Percentiles rank a stretch among this genome's conserved stretches.
phyloP scores from a whole-genome alignment of 2,329 filamentous ascomycete genomes.

The Mariannaea elegans region DNA sequence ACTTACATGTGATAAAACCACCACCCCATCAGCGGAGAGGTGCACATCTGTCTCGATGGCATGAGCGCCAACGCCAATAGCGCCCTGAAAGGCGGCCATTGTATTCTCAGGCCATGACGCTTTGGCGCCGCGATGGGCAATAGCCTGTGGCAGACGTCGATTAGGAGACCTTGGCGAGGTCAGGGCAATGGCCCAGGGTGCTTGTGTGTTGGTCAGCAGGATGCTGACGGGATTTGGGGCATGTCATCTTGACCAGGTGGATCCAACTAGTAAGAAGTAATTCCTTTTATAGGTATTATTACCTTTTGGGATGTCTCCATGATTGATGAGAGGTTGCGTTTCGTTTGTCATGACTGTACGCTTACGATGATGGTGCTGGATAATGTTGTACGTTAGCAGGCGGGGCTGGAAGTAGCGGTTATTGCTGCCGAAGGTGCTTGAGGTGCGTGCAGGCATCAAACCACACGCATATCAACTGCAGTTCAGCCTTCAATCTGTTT shows the following conservation, averaged over 20 bases:
- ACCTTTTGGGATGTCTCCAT: slow-evolving; percentile 14
- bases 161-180: slow-evolving; percentile 38
- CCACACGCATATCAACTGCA: not conserved
- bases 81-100: slow-evolving; percentile 78
- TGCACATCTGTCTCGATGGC: slow-evolving; percentile 92
- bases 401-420: slow-evolving; percentile 4
- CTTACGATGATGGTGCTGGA: not conserved
- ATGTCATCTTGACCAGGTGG: not conserved
- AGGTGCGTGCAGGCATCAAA: not conserved
- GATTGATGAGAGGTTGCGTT: slow-evolving; percentile 9
- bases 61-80: slow-evolving; percentile 77
- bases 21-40: slow-evolving; percentile 81
- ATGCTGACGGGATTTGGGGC: not conserved
- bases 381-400: not conserved
- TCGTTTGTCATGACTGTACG: slow-evolving; percentile 8
- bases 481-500: not conserved
- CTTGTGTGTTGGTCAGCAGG: slow-evolving; percentile 5
- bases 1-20: slow-evolving; percentile 83
- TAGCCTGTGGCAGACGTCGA: slow-evolving; percentile 69
- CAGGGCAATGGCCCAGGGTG: slow-evolving; percentile 46
- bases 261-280: too few species aligned
- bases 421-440: not conserved
- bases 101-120: slow-evolving; percentile 85
- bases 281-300: too few species aligned
- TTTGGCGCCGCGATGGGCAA: slow-evolving; percentile 84